Percentiles rank a stretch among this genome's conserved stretches.
Conservation (phyloP, 2,329 filamentous ascomycete species). For the Curvularia lunata region DNA sequence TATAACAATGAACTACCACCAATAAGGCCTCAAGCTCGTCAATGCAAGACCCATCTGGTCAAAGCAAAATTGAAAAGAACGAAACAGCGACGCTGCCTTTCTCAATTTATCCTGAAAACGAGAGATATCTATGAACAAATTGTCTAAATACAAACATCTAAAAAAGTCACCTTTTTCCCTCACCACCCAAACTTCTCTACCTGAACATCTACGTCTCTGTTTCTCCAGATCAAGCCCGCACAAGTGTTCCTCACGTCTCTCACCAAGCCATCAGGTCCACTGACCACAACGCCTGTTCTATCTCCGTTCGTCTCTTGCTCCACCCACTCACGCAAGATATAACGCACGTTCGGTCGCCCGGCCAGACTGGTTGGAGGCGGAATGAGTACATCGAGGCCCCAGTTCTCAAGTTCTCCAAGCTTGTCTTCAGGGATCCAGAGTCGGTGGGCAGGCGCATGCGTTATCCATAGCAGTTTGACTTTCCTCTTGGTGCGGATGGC, state of each 20-base stretch:
- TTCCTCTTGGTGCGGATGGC: constrained; percentile 32
- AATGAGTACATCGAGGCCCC: constrained; percentile 61
- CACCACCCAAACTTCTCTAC: constrained; percentile 75
- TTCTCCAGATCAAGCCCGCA: constrained; percentile 57
- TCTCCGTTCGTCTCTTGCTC: constrained; percentile 48
- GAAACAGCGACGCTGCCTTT: background rate
- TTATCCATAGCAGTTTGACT: constrained; percentile 65
- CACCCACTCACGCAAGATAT: constrained; percentile 52
- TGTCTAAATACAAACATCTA: background rate
- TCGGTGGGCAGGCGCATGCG: constrained; percentile 60
- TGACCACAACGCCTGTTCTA: constrained; percentile 62
- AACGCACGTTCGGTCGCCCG: constrained; percentile 61
- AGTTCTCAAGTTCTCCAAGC: constrained; percentile 56
- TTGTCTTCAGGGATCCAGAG: constrained; percentile 61
- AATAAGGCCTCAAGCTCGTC: too few relatives aligned
- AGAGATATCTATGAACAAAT: background rate
- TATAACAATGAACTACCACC: too few relatives aligned
- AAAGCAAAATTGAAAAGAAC: background rate
- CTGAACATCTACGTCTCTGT: constrained; percentile 59
- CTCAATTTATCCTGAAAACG: background rate
- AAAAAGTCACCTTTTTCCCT: background rate
- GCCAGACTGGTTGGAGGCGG: constrained; percentile 62
- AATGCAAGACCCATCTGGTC: background rate
- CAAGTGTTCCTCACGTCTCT: constrained; percentile 65
- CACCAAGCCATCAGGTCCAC: constrained; percentile 68